Conservation (phyloP, 306 rosid genomes). For the Quercus berberidifolia region DNA sequence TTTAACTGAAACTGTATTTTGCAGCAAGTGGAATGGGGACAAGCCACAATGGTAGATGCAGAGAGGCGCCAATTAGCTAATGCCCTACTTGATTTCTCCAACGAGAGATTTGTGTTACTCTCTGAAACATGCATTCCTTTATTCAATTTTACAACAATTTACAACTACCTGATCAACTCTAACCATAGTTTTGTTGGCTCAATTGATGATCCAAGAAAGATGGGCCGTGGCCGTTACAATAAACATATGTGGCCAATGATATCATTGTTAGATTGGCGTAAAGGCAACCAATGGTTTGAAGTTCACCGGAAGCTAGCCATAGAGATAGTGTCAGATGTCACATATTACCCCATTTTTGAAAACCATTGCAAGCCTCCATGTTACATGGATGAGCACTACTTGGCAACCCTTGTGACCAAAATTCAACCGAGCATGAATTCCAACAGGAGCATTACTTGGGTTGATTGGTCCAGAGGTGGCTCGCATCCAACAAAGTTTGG, state of each 20-base stretch:
- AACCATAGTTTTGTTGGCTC: constrained; percentile 32
- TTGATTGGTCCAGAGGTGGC: constrained; percentile 42
- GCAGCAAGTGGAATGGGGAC: constrained; percentile 44
- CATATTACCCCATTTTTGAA: constrained; percentile 17
- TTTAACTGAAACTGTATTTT: background rate
- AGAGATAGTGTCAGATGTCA: constrained; percentile 21
- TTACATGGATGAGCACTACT: constrained; percentile 39
- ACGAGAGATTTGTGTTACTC: constrained; percentile 40
- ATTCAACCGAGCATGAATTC: constrained; percentile 10
- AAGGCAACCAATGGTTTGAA: constrained; percentile 42
- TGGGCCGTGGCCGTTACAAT: constrained; percentile 32
- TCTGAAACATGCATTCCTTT: constrained; percentile 47
- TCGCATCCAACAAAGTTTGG: constrained; percentile 24
- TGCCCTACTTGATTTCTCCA: constrained; percentile 48
- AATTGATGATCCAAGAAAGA: constrained; percentile 18
- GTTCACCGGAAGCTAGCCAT: constrained; percentile 24
- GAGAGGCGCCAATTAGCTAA: constrained; percentile 42
- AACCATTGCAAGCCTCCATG: constrained; percentile 33
- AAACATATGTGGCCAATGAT: constrained; percentile 20
- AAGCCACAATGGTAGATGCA: constrained; percentile 29
- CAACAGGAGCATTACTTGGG: constrained; percentile 38
- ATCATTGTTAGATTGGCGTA: constrained; percentile 24
- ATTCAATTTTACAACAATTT: constrained; percentile 37
- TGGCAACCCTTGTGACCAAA: constrained; percentile 36
- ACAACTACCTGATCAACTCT: constrained; percentile 34